Conservation (phyloP, 805 yeast genomes). For the Wickerhamiella cacticola region DNA sequence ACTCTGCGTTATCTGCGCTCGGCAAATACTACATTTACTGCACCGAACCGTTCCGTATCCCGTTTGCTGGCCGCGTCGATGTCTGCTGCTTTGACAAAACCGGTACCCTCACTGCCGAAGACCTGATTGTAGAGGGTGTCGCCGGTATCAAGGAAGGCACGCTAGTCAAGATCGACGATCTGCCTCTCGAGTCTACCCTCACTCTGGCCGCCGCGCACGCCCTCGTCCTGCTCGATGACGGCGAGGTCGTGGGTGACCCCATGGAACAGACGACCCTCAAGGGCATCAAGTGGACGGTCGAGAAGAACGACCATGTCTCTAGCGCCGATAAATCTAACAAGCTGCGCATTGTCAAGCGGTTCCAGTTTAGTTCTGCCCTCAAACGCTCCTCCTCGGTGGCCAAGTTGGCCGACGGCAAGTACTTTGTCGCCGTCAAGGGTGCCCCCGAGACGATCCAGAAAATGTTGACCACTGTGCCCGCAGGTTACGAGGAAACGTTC, state of each 20-base stretch:
- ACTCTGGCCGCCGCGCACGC: conserved; percentile 95
- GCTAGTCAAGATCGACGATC: conserved; percentile 46
- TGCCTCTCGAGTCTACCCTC: conserved; percentile 54
- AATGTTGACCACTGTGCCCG: conserved; percentile 63
- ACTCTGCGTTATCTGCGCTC: conserved; percentile 76
- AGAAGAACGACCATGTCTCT: conserved; percentile 57
- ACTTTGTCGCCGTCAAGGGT: conserved; percentile 84
- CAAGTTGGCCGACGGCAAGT: conserved; percentile 37
- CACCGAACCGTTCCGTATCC: conserved; percentile 97
- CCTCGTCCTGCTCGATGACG: conserved; percentile 83
- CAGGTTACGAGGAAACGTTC: conserved; percentile 68
- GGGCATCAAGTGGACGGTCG: conserved; percentile 77
- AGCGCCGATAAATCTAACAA: conserved; percentile 37
- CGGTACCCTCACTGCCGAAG: conserved; percentile 96
- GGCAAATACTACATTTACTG: conserved; percentile 84
- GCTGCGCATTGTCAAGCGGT: conserved; percentile 73
- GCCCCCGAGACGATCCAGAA: conserved; percentile 91
- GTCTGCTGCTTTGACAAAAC: conserved; percentile 98
- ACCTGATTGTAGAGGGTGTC: conserved; percentile 87
- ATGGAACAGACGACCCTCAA: conserved; percentile 95
- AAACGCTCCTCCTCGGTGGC: conserved; percentile 90
- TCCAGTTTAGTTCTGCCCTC: conserved; percentile 91
- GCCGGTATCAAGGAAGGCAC: conserved; percentile 60
- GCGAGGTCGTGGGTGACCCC: conserved; percentile 97
- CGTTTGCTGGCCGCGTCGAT: conserved; percentile 94